These are phyloP conservation scores for Ilyonectria destructans DNA, from an alignment of 2,329 filamentous ascomycete genomes.

Conservation along the genomic window DNA sequence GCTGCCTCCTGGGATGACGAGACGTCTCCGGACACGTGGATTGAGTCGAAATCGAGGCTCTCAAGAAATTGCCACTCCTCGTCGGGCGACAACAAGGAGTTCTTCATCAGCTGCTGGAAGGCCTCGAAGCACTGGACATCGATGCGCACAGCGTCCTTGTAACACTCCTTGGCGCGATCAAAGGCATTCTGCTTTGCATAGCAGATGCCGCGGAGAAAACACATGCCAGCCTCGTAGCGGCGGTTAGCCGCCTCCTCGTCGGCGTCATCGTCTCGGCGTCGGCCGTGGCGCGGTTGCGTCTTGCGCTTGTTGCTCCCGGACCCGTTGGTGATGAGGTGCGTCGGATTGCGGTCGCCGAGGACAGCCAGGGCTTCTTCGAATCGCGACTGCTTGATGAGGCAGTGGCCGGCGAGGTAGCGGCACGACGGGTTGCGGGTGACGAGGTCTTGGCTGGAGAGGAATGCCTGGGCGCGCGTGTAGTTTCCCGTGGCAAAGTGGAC, in stretches of 20 bases:
- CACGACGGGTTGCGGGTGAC: slow-evolving; percentile 87
- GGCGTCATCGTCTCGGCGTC: slow-evolving; percentile 54
- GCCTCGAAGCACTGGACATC: slow-evolving; percentile 99
- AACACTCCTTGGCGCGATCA: slow-evolving; percentile 97
- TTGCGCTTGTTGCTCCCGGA: slow-evolving; percentile 57
- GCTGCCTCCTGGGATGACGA: slow-evolving; percentile 87
- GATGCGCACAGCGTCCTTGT: slow-evolving; percentile 96
- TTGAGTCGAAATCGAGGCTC: slow-evolving; percentile 90
- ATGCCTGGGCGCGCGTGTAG: slow-evolving; percentile 90
- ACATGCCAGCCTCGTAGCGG: slow-evolving; percentile 97
- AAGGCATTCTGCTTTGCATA: slow-evolving; percentile 98
- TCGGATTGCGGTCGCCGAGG: slow-evolving; percentile 94
- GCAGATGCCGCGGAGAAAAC: slow-evolving; percentile 92
- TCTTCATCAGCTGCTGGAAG: slow-evolving; percentile 98
- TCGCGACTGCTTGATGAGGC: slow-evolving; percentile 91
- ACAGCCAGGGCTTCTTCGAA: slow-evolving; percentile 90
- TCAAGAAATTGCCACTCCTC: slow-evolving; percentile 94
- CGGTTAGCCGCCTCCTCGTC: slow-evolving; percentile 82
- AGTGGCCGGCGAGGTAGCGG: slow-evolving; percentile 93
- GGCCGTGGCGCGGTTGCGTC: slow-evolving; percentile 54
- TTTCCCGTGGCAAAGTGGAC: slow-evolving; percentile 97
- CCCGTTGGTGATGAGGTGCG: slow-evolving; percentile 81
- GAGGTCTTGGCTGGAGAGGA: slow-evolving; percentile 88
- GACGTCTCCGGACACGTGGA: slow-evolving; percentile 76
- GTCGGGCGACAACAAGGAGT: slow-evolving; percentile 89